phyloP scores from a whole-genome alignment of 2,329 filamentous ascomycete genomes.

The Pseudogymnoascus sp. region DNA sequence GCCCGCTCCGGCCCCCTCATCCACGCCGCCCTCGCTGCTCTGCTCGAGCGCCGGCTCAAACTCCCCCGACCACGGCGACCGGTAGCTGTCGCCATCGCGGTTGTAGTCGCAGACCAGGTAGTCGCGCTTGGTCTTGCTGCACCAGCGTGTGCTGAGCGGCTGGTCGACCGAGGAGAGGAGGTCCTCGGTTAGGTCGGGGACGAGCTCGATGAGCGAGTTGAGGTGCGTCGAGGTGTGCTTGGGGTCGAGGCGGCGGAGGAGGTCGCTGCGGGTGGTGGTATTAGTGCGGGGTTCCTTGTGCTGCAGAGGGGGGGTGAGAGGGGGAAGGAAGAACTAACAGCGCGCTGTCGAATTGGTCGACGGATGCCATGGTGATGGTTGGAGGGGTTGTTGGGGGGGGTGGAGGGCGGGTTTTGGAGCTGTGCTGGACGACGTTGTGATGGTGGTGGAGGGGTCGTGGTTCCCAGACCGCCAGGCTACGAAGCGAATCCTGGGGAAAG shows the following conservation, averaged over 20 bases:
- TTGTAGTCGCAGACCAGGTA: constrained; percentile 99
- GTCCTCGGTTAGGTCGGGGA: constrained; percentile 90
- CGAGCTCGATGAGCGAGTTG: constrained; percentile 76
- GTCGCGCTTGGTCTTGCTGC: constrained; percentile 81
- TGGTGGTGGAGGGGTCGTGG: constrained; percentile 17
- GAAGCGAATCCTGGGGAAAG: neutral
- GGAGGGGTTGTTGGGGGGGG: neutral
- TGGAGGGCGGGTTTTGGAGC: constrained; percentile 5
- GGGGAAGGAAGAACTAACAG: constrained; percentile 21
- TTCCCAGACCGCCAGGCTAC: constrained; percentile 8
- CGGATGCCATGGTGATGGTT: constrained; percentile 24
- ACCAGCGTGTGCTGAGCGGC: constrained; percentile 77
- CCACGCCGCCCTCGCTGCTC: constrained; percentile 46
- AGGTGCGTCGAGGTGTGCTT: constrained; percentile 86
- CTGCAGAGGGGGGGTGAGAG: neutral
- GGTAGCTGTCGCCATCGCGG: constrained; percentile 94
- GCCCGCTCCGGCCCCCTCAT: constrained; percentile 61
- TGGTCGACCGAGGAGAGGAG: constrained; percentile 97
- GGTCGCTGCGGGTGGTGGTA: constrained; percentile 57
- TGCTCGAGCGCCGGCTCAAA: constrained; percentile 84
- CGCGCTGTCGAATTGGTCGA: constrained; percentile 29
- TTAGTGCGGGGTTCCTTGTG: neutral
- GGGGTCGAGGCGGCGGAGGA: constrained; percentile 93
- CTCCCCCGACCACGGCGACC: constrained; percentile 97
- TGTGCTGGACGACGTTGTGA: neutral